A percentile compares a stretch with the other conserved stretches of the same genome.
phyloP scores from a whole-genome alignment of 129 eudicot genomes.

The Flaveria sonorensis region DNA sequence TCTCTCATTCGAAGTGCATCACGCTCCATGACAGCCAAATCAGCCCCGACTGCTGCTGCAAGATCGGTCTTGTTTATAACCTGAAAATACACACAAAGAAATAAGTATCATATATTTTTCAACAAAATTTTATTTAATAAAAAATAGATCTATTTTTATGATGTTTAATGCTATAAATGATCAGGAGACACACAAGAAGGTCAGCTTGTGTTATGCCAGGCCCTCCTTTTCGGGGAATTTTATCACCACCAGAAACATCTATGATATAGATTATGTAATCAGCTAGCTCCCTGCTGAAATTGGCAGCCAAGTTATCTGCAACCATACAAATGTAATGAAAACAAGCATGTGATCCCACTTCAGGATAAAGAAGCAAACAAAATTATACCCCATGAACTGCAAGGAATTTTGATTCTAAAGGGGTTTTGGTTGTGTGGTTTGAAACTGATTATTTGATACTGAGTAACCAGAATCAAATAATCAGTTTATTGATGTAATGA shows the following conservation, averaged over 20 bases:
- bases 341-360: too few species aligned
- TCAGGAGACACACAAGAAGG: conserved; percentile 65
- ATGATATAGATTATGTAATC: conserved; percentile 92
- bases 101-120: neutral
- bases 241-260: conserved; percentile 96
- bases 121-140: neutral
- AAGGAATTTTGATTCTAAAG: too few species aligned
- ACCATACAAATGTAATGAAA: conserved; percentile 23
- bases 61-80: conserved; percentile 95
- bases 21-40: conserved; percentile 86
- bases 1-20: conserved; percentile 95
- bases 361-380: too few species aligned
- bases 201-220: conserved; percentile 99
- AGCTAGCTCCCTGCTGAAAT: conserved; percentile 96
- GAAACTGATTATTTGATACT: neutral
- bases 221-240: conserved; percentile 97
- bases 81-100: conserved; percentile 36
- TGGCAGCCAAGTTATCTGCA: conserved; percentile 96
- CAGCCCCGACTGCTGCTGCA: conserved; percentile 96
- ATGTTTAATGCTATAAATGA: neutral
- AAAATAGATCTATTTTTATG: too few species aligned
- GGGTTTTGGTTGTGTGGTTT: neutral
- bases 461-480: neutral
- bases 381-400: too few species aligned
- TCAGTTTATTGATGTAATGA: neutral